Evolutionary conservation across 176 grass and related monocot genomes (phyloP).

Genomic region (Rhynchospora tenuis): DNA sequence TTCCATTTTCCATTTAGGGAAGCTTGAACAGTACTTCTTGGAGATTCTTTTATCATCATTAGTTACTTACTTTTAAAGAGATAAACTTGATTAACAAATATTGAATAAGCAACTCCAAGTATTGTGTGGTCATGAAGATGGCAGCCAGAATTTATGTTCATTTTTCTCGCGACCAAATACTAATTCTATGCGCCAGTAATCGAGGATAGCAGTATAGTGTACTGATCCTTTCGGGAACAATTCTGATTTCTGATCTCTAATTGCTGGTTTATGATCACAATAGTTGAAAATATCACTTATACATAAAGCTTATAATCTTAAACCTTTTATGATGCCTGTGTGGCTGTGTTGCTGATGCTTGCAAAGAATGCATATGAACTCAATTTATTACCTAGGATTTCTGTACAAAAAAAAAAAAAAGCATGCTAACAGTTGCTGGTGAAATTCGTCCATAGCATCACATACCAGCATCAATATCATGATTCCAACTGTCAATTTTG

Average conservation of each 20-base stretch:
- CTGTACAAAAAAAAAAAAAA: too few relatives aligned
- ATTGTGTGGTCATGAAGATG: background rate
- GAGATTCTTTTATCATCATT: too few relatives aligned
- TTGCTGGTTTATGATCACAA: background rate
- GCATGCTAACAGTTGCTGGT: too few relatives aligned
- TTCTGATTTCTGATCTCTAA: background rate
- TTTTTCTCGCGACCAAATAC: background rate
- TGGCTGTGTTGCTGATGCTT: background rate
- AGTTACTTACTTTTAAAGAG: background rate
- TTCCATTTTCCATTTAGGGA: background rate
- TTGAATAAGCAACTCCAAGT: background rate
- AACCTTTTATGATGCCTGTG: too few relatives aligned
- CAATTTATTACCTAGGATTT: too few relatives aligned
- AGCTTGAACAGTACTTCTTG: background rate
- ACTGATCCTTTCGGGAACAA: background rate
- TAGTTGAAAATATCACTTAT: background rate
- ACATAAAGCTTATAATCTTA: background rate
- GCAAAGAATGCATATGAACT: background rate
- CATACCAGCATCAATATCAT: too few relatives aligned
- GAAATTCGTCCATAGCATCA: too few relatives aligned
- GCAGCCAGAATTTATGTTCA: background rate
- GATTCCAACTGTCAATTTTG: too few relatives aligned
- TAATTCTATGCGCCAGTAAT: background rate
- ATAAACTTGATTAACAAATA: background rate
- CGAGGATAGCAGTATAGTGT: background rate